Evolutionary conservation across 352 stramenopile species (phyloP).

Genomic region (Globisporangium carolinianum): DNA sequence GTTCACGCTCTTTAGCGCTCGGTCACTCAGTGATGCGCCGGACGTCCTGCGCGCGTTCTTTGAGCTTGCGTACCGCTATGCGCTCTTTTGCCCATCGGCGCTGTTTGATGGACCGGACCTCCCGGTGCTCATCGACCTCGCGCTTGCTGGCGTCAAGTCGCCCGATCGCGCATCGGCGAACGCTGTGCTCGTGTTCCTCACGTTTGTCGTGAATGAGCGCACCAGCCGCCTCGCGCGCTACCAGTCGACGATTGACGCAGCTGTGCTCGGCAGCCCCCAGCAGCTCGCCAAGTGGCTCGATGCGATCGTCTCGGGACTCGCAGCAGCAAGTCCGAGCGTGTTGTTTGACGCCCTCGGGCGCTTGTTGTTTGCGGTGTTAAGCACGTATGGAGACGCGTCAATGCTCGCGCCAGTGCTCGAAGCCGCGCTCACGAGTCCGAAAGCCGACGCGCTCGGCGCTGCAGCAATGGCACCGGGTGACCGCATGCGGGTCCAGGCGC

Average conservation of each 20-base stretch:
- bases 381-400: slow-evolving; percentile 30
- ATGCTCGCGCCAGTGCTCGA: slow-evolving; percentile 22
- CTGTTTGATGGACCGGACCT: slow-evolving; percentile 53
- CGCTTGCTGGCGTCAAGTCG: slow-evolving; percentile 50
- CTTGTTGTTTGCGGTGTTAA: slow-evolving; percentile 47
- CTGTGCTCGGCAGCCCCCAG: slow-evolving; percentile 19
- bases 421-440: slow-evolving; percentile 20
- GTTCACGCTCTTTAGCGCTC: slow-evolving; percentile 58
- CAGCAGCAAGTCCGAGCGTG: slow-evolving; percentile 43
- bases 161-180: slow-evolving; percentile 62
- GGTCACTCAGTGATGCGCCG: slow-evolving; percentile 47
- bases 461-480: slow-evolving; percentile 29
- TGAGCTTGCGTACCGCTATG: slow-evolving; percentile 59
- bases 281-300: slow-evolving; percentile 50
- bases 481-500: slow-evolving; percentile 41
- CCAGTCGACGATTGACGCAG: slow-evolving; percentile 32
- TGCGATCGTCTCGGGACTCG: slow-evolving; percentile 35
- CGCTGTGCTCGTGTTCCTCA: slow-evolving; percentile 60
- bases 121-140: slow-evolving; percentile 49
- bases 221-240: slow-evolving; percentile 36
- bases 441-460: slow-evolving; percentile 31
- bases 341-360: slow-evolving; percentile 47
- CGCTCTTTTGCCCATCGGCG: slow-evolving; percentile 62
- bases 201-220: slow-evolving; percentile 53
- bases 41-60: slow-evolving; percentile 64